These are phyloP conservation scores for Geum urbanum DNA, from an alignment of 306 rosid species.

Conservation along the genomic window DNA sequence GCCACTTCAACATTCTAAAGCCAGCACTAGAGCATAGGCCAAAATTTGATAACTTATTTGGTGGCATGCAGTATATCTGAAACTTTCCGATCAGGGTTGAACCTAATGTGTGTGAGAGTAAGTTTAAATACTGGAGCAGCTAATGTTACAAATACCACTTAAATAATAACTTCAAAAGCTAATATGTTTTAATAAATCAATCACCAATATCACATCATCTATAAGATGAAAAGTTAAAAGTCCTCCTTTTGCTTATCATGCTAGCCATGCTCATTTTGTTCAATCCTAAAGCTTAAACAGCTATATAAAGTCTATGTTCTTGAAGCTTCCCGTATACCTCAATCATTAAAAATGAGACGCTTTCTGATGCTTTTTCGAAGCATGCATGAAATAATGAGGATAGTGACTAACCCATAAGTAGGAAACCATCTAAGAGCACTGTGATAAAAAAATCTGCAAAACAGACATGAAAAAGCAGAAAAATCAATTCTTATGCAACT, in stretches of 20 bases:
- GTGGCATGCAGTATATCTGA: background rate
- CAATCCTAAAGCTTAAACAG: background rate
- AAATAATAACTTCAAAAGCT: background rate
- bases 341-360: background rate
- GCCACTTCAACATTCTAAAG: conserved; percentile 8
- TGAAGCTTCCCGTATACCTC: background rate
- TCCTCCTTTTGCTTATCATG: background rate
- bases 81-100: background rate
- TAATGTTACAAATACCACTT: background rate
- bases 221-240: background rate
- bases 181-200: background rate
- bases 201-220: background rate
- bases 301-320: background rate
- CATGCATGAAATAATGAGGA: conserved; percentile 9
- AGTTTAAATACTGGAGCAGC: background rate
- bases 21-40: background rate
- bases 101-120: background rate
- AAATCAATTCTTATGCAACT: background rate
- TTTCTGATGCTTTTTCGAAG: background rate
- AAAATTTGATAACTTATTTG: background rate
- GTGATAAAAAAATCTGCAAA: conserved; percentile 81
- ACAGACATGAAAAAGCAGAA: conserved; percentile 16
- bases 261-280: background rate
- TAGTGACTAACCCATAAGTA: conserved; percentile 60
- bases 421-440: conserved; percentile 96